Conservation (phyloP, 2,329 filamentous ascomycete species). For the Fusarium burgessii region DNA sequence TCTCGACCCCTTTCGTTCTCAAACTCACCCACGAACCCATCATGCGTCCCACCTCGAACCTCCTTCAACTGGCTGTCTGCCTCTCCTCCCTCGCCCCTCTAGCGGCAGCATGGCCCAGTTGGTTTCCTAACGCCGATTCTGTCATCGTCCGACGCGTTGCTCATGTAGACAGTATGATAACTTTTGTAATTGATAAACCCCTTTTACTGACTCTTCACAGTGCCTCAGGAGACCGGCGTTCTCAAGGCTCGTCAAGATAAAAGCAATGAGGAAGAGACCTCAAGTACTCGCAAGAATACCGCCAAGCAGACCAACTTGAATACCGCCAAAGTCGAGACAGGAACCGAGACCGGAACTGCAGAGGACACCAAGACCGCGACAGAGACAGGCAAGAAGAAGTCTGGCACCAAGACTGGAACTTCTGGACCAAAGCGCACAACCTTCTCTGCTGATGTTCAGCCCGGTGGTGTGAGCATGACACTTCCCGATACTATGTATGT, state of each 20-base stretch:
- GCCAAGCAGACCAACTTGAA: slow-evolving; percentile 55
- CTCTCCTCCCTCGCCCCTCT: slow-evolving; percentile 63
- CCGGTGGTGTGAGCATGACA: slow-evolving; percentile 65
- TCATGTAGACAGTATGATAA: slow-evolving; percentile 22
- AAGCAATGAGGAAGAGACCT: slow-evolving; percentile 18
- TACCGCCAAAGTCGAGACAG: slow-evolving; percentile 49
- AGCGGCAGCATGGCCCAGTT: slow-evolving; percentile 67
- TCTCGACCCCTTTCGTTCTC: slow-evolving; percentile 6
- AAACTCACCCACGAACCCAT: slow-evolving; percentile 23
- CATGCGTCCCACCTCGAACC: slow-evolving; percentile 64
- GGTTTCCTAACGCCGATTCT: slow-evolving; percentile 65
- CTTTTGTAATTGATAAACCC: background rate
- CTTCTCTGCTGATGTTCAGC: slow-evolving; percentile 60
- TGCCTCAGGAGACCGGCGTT: slow-evolving; percentile 32
- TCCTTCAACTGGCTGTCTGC: slow-evolving; percentile 63
- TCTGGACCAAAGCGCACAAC: slow-evolving; percentile 52
- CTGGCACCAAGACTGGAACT: slow-evolving; percentile 41
- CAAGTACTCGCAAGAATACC: slow-evolving; percentile 37
- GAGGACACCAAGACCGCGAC: slow-evolving; percentile 34
- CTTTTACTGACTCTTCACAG: slow-evolving; percentile 20
- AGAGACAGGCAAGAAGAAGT: slow-evolving; percentile 40
- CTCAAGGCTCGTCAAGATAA: slow-evolving; percentile 26
- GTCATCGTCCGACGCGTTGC: slow-evolving; percentile 55
- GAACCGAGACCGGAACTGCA: slow-evolving; percentile 25
- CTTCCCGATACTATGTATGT: slow-evolving; percentile 60